Evolutionary conservation across 2,329 filamentous ascomycete genomes (phyloP), one percentile per base, ranked within the genome.

Genomic region (Trichophyton mentagrophytes): DNA sequence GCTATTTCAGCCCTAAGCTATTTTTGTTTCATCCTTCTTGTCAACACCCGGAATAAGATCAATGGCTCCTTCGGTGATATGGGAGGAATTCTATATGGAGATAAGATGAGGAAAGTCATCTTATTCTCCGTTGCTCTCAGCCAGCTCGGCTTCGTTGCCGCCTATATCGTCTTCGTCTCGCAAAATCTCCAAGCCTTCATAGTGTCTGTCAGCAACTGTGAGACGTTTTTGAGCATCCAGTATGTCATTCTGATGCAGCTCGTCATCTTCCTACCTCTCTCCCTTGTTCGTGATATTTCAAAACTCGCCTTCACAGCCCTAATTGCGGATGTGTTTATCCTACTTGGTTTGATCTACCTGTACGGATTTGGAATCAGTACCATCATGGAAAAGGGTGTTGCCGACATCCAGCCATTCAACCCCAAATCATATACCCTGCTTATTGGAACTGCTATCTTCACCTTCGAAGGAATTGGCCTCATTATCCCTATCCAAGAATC

Each of bases 401-500:
- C 90, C 3, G 93, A 99, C 71, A 91, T 97, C 69, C 83, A 88
- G 66, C 81, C 87, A 69, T 97, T 99, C 80, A 99, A 99, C 77
- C 75, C 86, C 46, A 84, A 87, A 63, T 87, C 90, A 72, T 99
- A 95, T 93, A 96, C 93, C 0, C 81, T 99, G 3, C 97, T 99
- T 73, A 99, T 99, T 68, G 95, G 93, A 64, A 99, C 95, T 0
- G 93, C 95, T 30, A 97, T 99, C 71, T 99, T 99, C 77, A 97
- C 93, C 0, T 99, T 97, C 70, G 93, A 99, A 72, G 93, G 93
- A 30, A 95, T 99, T 63, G 95, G 93, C 11, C 83, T 99, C 57
- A 95, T 99, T 73, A 96, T 99, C 64, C 93, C 95, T 0, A 96
- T 99, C 63, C 95, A 99, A 74, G 91, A 95, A 69, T 95, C 91